Conservation (phyloP, 2,329 filamentous ascomycete species). For the Lachnum nothofagi region DNA sequence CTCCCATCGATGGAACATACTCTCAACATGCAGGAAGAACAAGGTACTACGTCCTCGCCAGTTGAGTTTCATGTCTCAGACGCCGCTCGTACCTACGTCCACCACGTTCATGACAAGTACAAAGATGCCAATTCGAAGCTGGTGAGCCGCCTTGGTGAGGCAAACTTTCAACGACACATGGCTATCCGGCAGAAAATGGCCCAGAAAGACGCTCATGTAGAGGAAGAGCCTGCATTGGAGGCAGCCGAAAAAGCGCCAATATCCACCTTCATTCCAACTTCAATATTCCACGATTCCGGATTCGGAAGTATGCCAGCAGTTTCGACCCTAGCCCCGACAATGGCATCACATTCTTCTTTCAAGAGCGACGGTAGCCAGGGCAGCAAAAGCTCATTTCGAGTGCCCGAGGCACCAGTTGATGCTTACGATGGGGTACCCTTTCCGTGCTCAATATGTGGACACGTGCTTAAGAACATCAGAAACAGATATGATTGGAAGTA, state of each 20-base stretch:
- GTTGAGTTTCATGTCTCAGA: slow-evolving; percentile 1
- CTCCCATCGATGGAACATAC: background rate
- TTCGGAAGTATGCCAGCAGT: slow-evolving; percentile 1
- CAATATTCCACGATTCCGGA: slow-evolving; percentile 6
- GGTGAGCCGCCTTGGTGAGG: slow-evolving; percentile 1
- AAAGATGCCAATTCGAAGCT: background rate
- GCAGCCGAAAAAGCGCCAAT: background rate
- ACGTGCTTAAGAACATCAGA: background rate
- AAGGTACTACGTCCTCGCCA: background rate
- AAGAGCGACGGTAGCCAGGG: background rate
- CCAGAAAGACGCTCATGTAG: background rate
- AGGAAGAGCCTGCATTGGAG: background rate
- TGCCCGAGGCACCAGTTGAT: slow-evolving; percentile 1
- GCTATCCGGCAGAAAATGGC: background rate
- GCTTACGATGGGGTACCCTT: slow-evolving; percentile 1
- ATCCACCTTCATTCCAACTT: background rate
- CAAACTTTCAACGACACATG: slow-evolving; percentile 3
- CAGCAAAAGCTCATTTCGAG: background rate
- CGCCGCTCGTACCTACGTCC: background rate
- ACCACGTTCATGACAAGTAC: slow-evolving; percentile 1
- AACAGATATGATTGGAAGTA: slow-evolving; percentile 7
- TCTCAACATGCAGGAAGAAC: background rate
- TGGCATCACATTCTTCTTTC: slow-evolving; percentile 4
- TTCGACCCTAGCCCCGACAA: background rate
- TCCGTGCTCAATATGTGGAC: slow-evolving; percentile 1